Percentiles rank a stretch among this genome's conserved stretches.
phyloP scores from a whole-genome alignment of 345 rosid species.

The Nasturtium officinale region DNA sequence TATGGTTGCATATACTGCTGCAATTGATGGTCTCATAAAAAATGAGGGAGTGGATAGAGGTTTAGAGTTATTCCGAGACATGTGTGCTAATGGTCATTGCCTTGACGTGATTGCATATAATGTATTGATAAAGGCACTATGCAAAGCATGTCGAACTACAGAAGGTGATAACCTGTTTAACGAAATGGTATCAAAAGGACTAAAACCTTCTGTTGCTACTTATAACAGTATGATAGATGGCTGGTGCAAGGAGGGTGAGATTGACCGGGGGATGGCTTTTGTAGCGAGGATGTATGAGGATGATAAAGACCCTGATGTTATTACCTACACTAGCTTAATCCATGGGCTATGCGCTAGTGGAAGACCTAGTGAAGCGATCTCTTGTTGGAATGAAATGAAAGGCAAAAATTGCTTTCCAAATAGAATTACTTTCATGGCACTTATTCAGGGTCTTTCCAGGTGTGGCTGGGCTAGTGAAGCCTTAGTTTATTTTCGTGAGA shows the following conservation, averaged over 20 bases:
- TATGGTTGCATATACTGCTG: conserved; percentile 78
- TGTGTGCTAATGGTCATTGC: conserved; percentile 57
- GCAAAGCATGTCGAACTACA: conserved; percentile 58
- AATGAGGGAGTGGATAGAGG: conserved; percentile 61
- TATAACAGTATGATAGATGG: conserved; percentile 83
- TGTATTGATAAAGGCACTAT: conserved; percentile 72
- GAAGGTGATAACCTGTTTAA: conserved; percentile 63
- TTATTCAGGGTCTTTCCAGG: conserved; percentile 79
- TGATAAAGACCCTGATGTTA: conserved; percentile 67
- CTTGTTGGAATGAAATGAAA: conserved; percentile 73
- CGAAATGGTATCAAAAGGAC: conserved; percentile 67
- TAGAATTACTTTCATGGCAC: conserved; percentile 64
- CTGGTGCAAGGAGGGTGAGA: conserved; percentile 69
- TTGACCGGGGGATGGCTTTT: conserved; percentile 59
- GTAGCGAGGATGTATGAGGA: conserved; percentile 57
- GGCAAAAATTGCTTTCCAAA: conserved; percentile 56
- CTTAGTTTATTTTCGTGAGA: conserved; percentile 57
- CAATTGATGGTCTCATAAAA: conserved; percentile 63
- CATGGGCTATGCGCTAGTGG: conserved; percentile 69
- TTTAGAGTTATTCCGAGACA: conserved; percentile 61
- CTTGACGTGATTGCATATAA: conserved; percentile 87
- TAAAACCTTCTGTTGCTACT: conserved; percentile 73
- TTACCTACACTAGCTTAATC: conserved; percentile 71
- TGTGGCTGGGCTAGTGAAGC: conserved; percentile 66
- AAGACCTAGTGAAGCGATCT: conserved; percentile 74